phyloP scores from a whole-genome alignment of 495 filamentous ascomycete genomes.

The Podospora fimiseda region DNA sequence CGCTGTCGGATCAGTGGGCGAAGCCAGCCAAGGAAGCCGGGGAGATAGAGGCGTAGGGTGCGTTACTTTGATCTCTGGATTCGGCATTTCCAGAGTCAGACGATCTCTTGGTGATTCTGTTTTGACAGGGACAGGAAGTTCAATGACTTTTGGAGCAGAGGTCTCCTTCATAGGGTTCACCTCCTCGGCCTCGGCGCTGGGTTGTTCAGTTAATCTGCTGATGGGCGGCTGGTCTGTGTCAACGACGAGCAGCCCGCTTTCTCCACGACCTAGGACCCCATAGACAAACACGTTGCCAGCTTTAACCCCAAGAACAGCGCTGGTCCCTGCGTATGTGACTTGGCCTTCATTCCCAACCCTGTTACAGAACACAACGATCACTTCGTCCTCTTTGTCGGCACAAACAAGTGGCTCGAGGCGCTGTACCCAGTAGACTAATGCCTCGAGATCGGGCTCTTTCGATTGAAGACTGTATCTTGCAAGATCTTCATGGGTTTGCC shows the following conservation, averaged over 20 bases:
- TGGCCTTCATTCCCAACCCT: constrained; percentile 63
- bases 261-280: constrained; percentile 58
- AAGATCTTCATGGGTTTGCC: constrained; percentile 59
- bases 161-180: not conserved
- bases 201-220: constrained; percentile 22
- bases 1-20: not conserved
- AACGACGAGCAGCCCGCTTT: constrained; percentile 58
- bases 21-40: constrained; percentile 12
- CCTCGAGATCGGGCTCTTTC: constrained; percentile 66
- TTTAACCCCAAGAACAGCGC: constrained; percentile 68
- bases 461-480: constrained; percentile 35
- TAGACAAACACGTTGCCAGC: constrained; percentile 62
- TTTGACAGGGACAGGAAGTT: not conserved
- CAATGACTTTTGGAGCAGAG: not conserved
- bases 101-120: not conserved
- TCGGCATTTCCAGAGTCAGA: not conserved
- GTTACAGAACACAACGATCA: constrained; percentile 80
- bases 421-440: constrained; percentile 85
- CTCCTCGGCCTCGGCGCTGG: constrained; percentile 2
- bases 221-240: constrained; percentile 40
- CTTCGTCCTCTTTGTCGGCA: constrained; percentile 50
- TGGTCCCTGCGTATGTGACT: constrained; percentile 78
- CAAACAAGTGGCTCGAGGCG: constrained; percentile 68
- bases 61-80: not conserved
- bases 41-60: constrained; percentile 3